Percentiles rank a stretch among this genome's conserved stretches.
phyloP scores from a whole-genome alignment of 495 filamentous ascomycete species.

The Penicillium pulvis region DNA sequence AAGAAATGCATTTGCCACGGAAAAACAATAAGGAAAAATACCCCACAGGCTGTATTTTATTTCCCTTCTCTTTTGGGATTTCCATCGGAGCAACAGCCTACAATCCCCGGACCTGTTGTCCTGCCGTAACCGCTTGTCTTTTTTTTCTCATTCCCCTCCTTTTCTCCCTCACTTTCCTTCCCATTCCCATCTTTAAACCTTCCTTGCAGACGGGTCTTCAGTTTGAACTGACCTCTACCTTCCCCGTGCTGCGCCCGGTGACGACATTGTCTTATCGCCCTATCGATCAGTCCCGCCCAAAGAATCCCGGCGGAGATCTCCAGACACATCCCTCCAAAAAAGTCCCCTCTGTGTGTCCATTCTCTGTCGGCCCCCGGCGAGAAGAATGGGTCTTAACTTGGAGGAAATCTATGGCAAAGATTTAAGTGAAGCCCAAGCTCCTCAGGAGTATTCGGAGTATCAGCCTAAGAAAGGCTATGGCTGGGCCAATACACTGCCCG shows the following conservation, averaged over 20 bases:
- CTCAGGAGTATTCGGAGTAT: slow-evolving; percentile 75
- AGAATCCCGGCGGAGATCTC: slow-evolving; percentile 23
- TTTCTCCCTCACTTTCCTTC: slow-evolving; percentile 24
- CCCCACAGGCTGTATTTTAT: slow-evolving; percentile 9
- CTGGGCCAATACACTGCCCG: slow-evolving; percentile 92
- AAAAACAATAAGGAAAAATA: not conserved
- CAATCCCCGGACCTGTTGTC: slow-evolving; percentile 36
- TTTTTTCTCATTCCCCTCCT: slow-evolving; percentile 28
- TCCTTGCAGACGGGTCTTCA: slow-evolving; percentile 32
- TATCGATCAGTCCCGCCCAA: slow-evolving; percentile 22
- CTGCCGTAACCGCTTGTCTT: slow-evolving; percentile 28
- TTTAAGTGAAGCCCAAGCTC: slow-evolving; percentile 61
- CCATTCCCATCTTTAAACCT: slow-evolving; percentile 18
- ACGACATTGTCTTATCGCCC: slow-evolving; percentile 33
- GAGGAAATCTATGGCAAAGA: slow-evolving; percentile 66
- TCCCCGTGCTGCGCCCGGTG: slow-evolving; percentile 35
- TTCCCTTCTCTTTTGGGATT: slow-evolving; percentile 5
- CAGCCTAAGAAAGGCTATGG: slow-evolving; percentile 84
- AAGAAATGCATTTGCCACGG: slow-evolving; percentile 2
- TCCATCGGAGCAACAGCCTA: slow-evolving; percentile 24
- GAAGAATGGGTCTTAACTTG: slow-evolving; percentile 70
- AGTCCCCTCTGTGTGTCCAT: slow-evolving; percentile 30
- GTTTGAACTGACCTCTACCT: slow-evolving; percentile 16
- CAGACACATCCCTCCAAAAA: slow-evolving; percentile 9
- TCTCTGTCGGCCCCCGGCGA: slow-evolving; percentile 49